phyloP scores from a whole-genome alignment of 176 grass and related monocot genomes.

The Neostapfia colusana region DNA sequence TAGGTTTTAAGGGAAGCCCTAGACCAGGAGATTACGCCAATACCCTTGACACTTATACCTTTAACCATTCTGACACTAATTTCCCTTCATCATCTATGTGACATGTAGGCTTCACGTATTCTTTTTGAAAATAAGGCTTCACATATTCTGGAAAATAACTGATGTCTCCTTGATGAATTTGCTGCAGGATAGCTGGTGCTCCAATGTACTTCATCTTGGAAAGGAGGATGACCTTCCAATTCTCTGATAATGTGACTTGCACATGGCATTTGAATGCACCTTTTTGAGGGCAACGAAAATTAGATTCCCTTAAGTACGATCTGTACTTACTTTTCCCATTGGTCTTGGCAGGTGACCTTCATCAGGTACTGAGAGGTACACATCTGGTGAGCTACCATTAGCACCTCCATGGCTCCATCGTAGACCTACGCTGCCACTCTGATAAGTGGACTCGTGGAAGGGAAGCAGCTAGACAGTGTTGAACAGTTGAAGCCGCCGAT shows the following conservation, averaged over 20 bases:
- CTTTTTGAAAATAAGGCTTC: neutral
- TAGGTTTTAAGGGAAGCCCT: no score
- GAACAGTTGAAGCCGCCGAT: constrained; percentile 49
- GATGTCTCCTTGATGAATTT: constrained; percentile 13
- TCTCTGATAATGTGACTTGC: constrained; percentile 6
- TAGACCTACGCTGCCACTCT: constrained; percentile 57
- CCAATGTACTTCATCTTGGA: constrained; percentile 81
- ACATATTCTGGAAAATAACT: neutral
- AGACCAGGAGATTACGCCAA: no score
- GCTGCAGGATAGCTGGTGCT: constrained; percentile 80
- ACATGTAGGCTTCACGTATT: neutral
- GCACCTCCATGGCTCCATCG: constrained; percentile 57
- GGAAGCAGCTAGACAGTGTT: constrained; percentile 56
- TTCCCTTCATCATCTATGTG: neutral
- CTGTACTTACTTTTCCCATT: neutral
- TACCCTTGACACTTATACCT: no score
- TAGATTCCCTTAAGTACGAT: constrained; percentile 6
- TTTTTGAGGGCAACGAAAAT: neutral
- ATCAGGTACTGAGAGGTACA: constrained; percentile 56
- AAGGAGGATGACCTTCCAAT: constrained; percentile 81
- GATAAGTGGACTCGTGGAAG: constrained; percentile 74
- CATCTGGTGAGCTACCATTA: constrained; percentile 54
- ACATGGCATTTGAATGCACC: neutral
- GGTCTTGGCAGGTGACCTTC: constrained; percentile 52
- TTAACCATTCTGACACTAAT: neutral